A percentile compares a stretch with the other conserved stretches of the same genome.
Conservation (phyloP, 768 basidiomycete genomes). For the Cyathus striatus region DNA sequence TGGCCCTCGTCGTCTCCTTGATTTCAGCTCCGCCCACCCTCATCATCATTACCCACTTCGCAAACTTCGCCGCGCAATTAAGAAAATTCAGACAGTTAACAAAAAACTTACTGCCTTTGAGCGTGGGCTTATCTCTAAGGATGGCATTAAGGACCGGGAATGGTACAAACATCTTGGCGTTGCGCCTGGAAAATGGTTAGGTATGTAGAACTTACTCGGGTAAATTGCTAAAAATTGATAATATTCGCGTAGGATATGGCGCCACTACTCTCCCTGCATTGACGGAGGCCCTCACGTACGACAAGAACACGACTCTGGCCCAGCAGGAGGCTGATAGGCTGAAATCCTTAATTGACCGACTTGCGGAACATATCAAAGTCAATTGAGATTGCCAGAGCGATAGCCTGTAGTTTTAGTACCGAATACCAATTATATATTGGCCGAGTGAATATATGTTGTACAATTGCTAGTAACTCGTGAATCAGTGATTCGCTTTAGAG, state of each 20-base stretch:
- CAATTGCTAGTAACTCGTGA: too few relatives aligned
- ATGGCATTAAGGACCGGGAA: conserved; percentile 72
- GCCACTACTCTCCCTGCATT: conserved; percentile 81
- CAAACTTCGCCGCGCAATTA: conserved; percentile 50
- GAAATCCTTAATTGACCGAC: conserved; percentile 22
- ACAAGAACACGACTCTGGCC: conserved; percentile 58
- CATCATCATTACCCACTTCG: conserved; percentile 26
- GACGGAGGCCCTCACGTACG: conserved; percentile 70
- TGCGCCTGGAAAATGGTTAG: conserved; percentile 83
- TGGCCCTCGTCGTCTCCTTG: not conserved
- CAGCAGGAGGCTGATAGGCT: conserved; percentile 57
- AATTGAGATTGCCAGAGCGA: not conserved
- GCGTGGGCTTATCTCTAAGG: conserved; percentile 73
- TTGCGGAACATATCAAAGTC: not conserved
- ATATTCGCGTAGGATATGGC: conserved; percentile 55
- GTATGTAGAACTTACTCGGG: conserved; percentile 24
- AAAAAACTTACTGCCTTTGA: conserved; percentile 69
- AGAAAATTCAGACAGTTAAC: conserved; percentile 55
- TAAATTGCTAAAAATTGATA: not conserved
- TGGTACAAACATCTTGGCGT: conserved; percentile 87
- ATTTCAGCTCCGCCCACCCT: conserved; percentile 3
- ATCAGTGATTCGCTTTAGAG: too few relatives aligned
- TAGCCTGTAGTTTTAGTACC: too few relatives aligned
- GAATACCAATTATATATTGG: too few relatives aligned
- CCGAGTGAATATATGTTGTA: not conserved